These are phyloP conservation scores for Sequoiadendron giganteum DNA, from an alignment of 75 land plant species.

Conservation along the genomic window DNA sequence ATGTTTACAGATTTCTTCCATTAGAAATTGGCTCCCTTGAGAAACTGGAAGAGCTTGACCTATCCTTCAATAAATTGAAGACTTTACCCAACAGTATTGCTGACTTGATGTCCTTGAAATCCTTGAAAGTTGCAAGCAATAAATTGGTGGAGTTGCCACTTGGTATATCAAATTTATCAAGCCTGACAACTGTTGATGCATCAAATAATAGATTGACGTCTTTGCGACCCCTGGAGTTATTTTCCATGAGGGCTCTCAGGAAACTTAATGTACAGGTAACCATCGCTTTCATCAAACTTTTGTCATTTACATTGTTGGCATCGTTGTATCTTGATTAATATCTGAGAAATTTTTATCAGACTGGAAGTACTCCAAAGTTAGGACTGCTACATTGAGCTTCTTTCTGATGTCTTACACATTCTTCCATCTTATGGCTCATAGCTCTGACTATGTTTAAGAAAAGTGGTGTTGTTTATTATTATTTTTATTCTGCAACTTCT, in stretches of 20 bases:
- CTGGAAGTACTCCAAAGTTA: not conserved
- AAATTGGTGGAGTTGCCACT: constrained; percentile 78
- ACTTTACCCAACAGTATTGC: constrained; percentile 66
- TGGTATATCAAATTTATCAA: constrained; percentile 45
- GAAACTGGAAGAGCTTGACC: constrained; percentile 65
- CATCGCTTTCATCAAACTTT: not conserved
- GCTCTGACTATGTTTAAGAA: not conserved
- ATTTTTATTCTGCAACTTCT: not conserved
- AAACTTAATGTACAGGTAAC: constrained; percentile 77
- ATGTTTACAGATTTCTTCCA: constrained; percentile 72
- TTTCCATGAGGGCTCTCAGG: constrained; percentile 62
- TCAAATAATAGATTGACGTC: constrained; percentile 86
- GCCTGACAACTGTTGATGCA: constrained; percentile 66
- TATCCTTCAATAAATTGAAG: constrained; percentile 92
- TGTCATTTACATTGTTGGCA: not conserved
- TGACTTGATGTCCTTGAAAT: constrained; percentile 48
- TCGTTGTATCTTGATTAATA: not conserved
- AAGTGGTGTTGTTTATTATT: not conserved
- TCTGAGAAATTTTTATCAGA: not conserved
- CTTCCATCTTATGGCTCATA: not conserved
- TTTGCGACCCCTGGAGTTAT: constrained; percentile 54
- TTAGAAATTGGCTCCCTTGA: constrained; percentile 23
- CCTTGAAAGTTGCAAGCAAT: constrained; percentile 72
- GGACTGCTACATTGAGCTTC: not conserved
- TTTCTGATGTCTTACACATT: no score